These are phyloP conservation scores for Pseudogymnoascus sp. DNA, from an alignment of 2,329 filamentous ascomycete species.

Conservation along the genomic window DNA sequence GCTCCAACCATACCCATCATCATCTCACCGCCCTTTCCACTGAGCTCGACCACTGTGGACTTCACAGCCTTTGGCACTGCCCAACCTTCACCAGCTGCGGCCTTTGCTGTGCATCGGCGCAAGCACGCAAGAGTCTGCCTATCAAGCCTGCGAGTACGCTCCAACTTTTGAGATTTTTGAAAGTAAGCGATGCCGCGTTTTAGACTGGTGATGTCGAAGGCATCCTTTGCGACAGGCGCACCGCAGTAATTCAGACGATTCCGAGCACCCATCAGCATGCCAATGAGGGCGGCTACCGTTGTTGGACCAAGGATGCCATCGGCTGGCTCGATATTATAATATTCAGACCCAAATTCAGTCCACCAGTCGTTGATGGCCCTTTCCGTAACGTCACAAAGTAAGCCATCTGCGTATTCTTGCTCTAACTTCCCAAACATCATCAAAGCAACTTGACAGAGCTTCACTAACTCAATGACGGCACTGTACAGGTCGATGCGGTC, in stretches of 20 bases:
- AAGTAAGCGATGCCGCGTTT: slow-evolving; percentile 83
- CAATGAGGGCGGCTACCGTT: slow-evolving; percentile 80
- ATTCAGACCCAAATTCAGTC: slow-evolving; percentile 85
- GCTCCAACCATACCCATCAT: slow-evolving; percentile 86
- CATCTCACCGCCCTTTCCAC: slow-evolving; percentile 89
- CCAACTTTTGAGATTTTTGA: slow-evolving; percentile 80
- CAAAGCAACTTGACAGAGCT: slow-evolving; percentile 82
- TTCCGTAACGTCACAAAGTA: slow-evolving; percentile 91
- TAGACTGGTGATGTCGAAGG: slow-evolving; percentile 76
- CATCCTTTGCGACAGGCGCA: slow-evolving; percentile 80
- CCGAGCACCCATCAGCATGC: slow-evolving; percentile 80
- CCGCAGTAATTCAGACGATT: slow-evolving; percentile 83
- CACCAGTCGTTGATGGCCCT: slow-evolving; percentile 90
- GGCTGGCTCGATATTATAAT: slow-evolving; percentile 86
- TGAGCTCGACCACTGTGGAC: slow-evolving; percentile 87
- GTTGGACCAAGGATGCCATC: slow-evolving; percentile 91
- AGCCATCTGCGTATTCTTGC: slow-evolving; percentile 82
- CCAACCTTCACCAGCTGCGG: slow-evolving; percentile 83
- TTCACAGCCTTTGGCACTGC: slow-evolving; percentile 91
- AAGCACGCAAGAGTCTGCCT: slow-evolving; percentile 74
- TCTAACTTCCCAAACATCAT: slow-evolving; percentile 82
- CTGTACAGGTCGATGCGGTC: slow-evolving; percentile 72
- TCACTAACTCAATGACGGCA: slow-evolving; percentile 82
- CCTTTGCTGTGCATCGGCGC: slow-evolving; percentile 80
- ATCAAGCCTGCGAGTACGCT: slow-evolving; percentile 72